Evolutionary conservation across 2,329 filamentous ascomycete genomes (phyloP), one percentile per base, ranked within the genome.

Genomic region (Colletotrichum endophyticum): DNA sequence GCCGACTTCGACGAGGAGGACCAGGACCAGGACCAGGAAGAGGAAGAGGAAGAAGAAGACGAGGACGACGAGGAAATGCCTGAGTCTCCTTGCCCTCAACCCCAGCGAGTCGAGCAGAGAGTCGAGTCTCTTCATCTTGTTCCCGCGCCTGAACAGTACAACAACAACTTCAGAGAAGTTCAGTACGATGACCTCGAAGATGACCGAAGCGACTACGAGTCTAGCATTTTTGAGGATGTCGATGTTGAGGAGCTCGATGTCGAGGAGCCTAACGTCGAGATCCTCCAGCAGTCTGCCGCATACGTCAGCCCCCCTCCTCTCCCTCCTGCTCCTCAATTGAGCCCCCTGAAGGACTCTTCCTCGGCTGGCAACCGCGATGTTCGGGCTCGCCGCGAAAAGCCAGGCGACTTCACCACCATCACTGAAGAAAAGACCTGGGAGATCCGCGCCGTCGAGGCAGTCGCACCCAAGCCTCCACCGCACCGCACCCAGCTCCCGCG

Each of bases 361-460:
- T 71, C 77, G 9, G 77, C 77, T 3, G 90, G 88, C 4, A 92
- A 92, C 78, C 78, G 85, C 78, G 80, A 78, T 19, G 57, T 56
- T 3, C 64, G 70, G 19, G 39, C 61, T 2, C 64, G 63, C 22
- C 73, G 77, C 6, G 79, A 85, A 59, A 84, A 86, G 70, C 83
- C 82, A 3, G 85, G 85, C 8, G 85, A 88, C 15, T 89, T 88
- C 77, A 84, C 85, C 1, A 86, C 88, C 2, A 88, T 88, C 32
- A 75, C 86, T 2, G 88, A 91, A 78, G 89, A 91, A 75, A 88
- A 87, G 28, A 86, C 86, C 0, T 84, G 83, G 78, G 88, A 90
- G 16, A 79, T 88, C 2, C 81, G 82, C 1, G 83, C 84, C 8
- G 79, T 78, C 44, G 74, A 79, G 2, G 78, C 66, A 22, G 44